Evolutionary conservation across 805 yeast species (phyloP), one percentile per base, ranked within the genome.

Genomic region (Zygosaccharomyces bailii): DNA sequence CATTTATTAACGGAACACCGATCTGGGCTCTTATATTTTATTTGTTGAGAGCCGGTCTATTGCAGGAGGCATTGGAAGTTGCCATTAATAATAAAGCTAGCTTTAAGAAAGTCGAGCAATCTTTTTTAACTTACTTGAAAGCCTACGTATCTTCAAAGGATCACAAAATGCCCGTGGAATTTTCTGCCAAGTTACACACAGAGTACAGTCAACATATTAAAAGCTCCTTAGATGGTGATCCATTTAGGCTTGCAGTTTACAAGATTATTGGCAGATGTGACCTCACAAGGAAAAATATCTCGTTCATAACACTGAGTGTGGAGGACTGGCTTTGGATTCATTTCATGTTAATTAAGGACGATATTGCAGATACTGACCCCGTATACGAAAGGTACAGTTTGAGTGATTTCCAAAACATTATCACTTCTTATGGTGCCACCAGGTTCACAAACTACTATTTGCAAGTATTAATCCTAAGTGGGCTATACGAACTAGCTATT

Each of bases 301-400:
- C 95, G 29, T 63, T 80, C n/a, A 78, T 91, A 23, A 76, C 84
- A 30, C 67, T 80, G 29, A 86, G 95, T 46, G 78, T 90, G 38
- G 98, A 91, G 65, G 98, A 91, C 67, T 91, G 98, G 98, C 65
- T 91, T 39, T 91, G 99, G 99, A 79, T 86, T 60, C 97, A 93
- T 65, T 73, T 93, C 45, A 75, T 80, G 65, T 72, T 91, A 21
- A 79, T 86, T 11, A 78, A 81, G 44, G 91, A 86, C 56, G 75
- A 70, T 36, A 60, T 54, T 30, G 67, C 65, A 13, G 72, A 66
- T 13, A 72, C 69, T 21, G 78, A 72, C 39, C 77, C 84, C 27
- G 68, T 80, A 8, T 79, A 78, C 59, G 96, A 87, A 55, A 74
- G 77, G 49, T 91, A 88, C 63, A 75, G 82, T 1, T 70, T 93